Evolutionary conservation across 2,329 filamentous ascomycete species (phyloP).

Genomic region (Setomelanomma holmii): DNA sequence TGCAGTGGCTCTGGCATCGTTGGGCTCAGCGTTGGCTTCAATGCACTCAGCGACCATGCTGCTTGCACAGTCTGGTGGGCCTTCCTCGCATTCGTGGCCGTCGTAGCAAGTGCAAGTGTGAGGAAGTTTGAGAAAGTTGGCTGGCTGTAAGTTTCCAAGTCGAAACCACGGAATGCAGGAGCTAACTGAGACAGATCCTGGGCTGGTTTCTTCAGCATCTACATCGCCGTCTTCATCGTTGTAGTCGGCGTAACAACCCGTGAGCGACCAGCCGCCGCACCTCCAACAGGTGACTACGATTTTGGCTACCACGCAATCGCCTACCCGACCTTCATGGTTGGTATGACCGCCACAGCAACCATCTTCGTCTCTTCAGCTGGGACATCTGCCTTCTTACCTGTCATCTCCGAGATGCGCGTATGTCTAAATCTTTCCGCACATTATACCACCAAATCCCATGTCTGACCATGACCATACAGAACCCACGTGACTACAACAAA

Average conservation of each 20-base stretch:
- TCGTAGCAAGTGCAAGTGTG: conserved; percentile 59
- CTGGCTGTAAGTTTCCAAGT: conserved; percentile 48
- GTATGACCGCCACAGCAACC: conserved; percentile 62
- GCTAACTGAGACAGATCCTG: conserved; percentile 51
- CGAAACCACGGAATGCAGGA: not conserved
- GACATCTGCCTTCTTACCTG: conserved; percentile 66
- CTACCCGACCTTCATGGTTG: conserved; percentile 63
- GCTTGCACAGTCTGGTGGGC: conserved; percentile 67
- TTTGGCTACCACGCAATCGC: conserved; percentile 64
- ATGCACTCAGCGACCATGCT: conserved; percentile 65
- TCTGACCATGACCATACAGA: conserved; percentile 12
- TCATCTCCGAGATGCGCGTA: conserved; percentile 68
- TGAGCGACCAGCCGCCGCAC: conserved; percentile 64
- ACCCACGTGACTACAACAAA: conserved; percentile 66
- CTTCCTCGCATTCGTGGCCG: conserved; percentile 59
- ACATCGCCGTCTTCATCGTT: conserved; percentile 63
- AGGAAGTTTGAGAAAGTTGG: conserved; percentile 67
- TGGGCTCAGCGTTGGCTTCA: conserved; percentile 64
- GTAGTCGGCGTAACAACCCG: conserved; percentile 64
- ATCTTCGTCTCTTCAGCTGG: conserved; percentile 67
- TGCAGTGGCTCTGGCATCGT: conserved; percentile 65
- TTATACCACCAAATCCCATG: not conserved
- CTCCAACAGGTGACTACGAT: conserved; percentile 63
- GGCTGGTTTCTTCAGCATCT: conserved; percentile 65
- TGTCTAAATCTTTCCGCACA: not conserved